Base-by-base conservation (phyloP, 805 yeast species). In the Suhomyces tanzawaensis region DNA sequence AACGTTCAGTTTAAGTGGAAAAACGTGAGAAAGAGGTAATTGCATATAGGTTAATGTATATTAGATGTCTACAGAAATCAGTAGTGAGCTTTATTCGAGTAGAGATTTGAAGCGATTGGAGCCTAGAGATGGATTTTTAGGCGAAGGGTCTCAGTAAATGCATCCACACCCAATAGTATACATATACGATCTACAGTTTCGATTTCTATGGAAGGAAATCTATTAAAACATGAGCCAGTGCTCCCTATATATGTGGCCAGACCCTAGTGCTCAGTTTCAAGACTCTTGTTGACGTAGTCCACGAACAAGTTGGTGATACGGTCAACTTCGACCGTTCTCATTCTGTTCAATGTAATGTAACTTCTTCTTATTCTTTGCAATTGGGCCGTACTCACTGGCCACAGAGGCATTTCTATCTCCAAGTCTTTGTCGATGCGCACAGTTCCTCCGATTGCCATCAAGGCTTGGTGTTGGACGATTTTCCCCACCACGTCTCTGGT, bases 341-440 rank as follows among this genome's bases (percentile, higher is more conserved):
- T 78, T 49, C 86, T 76, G 57, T 91, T 88, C 58, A 91, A 69
- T 27, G 78, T 71, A n/a, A 90, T 77, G 60, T 84, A 91, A 13
- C 89, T 82, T 49, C 99, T 73, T 58, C 95, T 72, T 11, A 87
- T 67, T 43, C 99, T 70, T 51, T 90, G 96, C 37, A 93, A 57
- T 53, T 85, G 89, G 0, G 96, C 86, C 27, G 81, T 68, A 11
- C 86, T 76, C 7, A 85, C 78, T 1, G 74, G 60, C 4, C 64
- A 63, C 2, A 76, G 52, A 2, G 96, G 96, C 51, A 91, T 60
- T 13, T 76, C 77, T 3, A 88, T 76, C 28, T 54, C 64, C 15
- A 73, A 53, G 9, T 68, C 66, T 61, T 74, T 39, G 16, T 71
- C 68, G 7, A 80, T 58, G n/a, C 72, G 47, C 8, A 79, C 77